Evolutionary conservation across 106 monocot species (phyloP), one percentile per base, ranked within the genome.

Genomic region (Narthecium ossifragum): DNA sequence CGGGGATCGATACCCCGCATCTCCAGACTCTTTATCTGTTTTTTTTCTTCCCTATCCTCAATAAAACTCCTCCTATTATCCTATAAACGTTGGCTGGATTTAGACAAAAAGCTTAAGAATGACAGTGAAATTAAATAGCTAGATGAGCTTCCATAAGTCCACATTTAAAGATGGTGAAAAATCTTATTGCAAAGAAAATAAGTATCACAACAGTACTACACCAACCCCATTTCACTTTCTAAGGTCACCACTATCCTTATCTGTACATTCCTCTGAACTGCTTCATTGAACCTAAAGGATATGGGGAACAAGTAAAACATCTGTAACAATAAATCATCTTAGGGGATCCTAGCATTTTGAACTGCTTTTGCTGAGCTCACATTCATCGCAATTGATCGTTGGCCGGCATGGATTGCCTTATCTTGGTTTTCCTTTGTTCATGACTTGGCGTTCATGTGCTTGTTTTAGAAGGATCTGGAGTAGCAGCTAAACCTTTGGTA

Each of bases 1-100:
- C 77, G 85, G 88, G 93, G 93, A 88, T 89, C 81, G 93, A 93
- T 85, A 85, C 85, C 82, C 88, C 84, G 88, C 93, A 85, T 93
- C 82, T 93, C 85, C 89, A 88, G n/a, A n/a, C n/a, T n/a, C n/a
- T n/a, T n/a, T n/a, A n/a, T n/a, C n/a, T n/a, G n/a, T n/a, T n/a
- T n/a, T n/a, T n/a, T n/a, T n/a, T n/a, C n/a, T n/a, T n/a, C n/a
- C n/a, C n/a, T n/a, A n/a, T n/a, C n/a, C n/a, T n/a, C n/a, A n/a
- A n/a, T n/a, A n/a, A n/a, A n/a, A n/a, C n/a, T n/a, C n/a, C n/a
- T n/a, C n/a, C n/a, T n/a, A n/a, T n/a, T n/a, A n/a, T n/a, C n/a
- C n/a, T n/a, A n/a, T n/a, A n/a, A n/a, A n/a, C n/a, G n/a, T n/a
- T n/a, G n/a, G n/a, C n/a, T n/a, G n/a, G n/a, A n/a, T n/a, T n/a